phyloP scores from a whole-genome alignment of 805 yeast genomes.

The Kodamaea jinghongensis region DNA sequence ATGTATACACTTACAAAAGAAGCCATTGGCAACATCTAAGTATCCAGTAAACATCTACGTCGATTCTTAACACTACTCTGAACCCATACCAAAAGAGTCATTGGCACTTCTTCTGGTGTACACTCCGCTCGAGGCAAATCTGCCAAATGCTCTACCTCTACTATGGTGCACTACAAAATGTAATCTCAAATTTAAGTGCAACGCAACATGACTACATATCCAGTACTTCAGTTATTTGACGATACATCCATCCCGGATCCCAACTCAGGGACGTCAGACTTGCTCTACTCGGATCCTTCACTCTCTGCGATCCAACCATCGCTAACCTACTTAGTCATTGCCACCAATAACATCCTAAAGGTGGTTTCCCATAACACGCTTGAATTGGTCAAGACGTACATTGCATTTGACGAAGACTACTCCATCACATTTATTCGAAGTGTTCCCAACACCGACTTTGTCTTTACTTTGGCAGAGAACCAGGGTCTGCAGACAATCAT shows the following conservation, averaged over 20 bases:
- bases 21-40: no score
- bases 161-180: no score
- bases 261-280: slow-evolving; percentile 53
- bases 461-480: slow-evolving; percentile 72
- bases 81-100: no score
- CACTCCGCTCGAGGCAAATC: no score
- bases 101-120: no score
- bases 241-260: slow-evolving; percentile 85
- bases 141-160: no score
- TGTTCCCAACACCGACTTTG: slow-evolving; percentile 46
- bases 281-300: slow-evolving; percentile 73
- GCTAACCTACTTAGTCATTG: slow-evolving; percentile 54
- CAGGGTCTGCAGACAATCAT: slow-evolving; percentile 68
- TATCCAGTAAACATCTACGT: no score
- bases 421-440: slow-evolving; percentile 56
- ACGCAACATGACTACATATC: slow-evolving; percentile 41
- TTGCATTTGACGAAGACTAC: slow-evolving; percentile 65
- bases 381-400: slow-evolving; percentile 47
- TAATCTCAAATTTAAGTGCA: no score
- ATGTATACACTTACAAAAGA: no score
- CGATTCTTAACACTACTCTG: no score
- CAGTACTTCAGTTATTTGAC: slow-evolving; percentile 86
- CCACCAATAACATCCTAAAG: slow-evolving; percentile 53
- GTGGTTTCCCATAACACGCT: slow-evolving; percentile 50
- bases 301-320: slow-evolving; percentile 53